These are phyloP conservation scores for Bassia scoparia DNA, from an alignment of 148 eudicot genomes.

Conservation along the genomic window DNA sequence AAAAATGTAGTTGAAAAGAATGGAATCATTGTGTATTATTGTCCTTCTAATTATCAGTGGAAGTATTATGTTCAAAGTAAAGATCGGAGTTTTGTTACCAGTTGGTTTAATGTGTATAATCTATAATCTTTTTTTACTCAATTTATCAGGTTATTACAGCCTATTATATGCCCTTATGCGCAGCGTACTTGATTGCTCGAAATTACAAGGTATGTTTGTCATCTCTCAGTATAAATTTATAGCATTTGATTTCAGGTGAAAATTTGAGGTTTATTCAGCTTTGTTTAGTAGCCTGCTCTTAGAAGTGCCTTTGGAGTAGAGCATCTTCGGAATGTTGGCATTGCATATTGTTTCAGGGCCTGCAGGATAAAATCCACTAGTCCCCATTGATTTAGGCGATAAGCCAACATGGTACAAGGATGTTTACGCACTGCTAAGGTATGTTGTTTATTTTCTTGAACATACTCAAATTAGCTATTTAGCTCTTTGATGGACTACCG, in stretches of 20 bases:
- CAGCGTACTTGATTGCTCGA: constrained; percentile 57
- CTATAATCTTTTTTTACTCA: background rate
- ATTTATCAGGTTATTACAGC: constrained; percentile 40
- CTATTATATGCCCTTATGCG: constrained; percentile 52
- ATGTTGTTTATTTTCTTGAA: background rate
- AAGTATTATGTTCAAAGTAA: background rate
- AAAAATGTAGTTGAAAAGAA: too few relatives aligned
- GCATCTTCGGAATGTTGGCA: background rate
- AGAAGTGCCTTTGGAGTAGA: too few relatives aligned
- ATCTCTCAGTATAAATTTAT: too few relatives aligned
- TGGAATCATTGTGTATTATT: too few relatives aligned
- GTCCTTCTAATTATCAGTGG: too few relatives aligned
- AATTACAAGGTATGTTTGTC: constrained; percentile 47
- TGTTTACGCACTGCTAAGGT: constrained; percentile 79
- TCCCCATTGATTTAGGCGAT: constrained; percentile 51
- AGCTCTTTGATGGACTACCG: background rate
- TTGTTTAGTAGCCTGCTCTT: background rate
- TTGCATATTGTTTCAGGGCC: constrained; percentile 42
- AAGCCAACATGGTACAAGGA: constrained; percentile 85
- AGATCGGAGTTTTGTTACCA: background rate
- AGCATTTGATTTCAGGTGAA: background rate
- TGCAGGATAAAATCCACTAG: constrained; percentile 68
- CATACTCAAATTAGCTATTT: background rate
- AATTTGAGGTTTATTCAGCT: background rate
- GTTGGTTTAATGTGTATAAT: background rate